phyloP scores from a whole-genome alignment of 495 filamentous ascomycete genomes.

The Cercophora newfieldiana region DNA sequence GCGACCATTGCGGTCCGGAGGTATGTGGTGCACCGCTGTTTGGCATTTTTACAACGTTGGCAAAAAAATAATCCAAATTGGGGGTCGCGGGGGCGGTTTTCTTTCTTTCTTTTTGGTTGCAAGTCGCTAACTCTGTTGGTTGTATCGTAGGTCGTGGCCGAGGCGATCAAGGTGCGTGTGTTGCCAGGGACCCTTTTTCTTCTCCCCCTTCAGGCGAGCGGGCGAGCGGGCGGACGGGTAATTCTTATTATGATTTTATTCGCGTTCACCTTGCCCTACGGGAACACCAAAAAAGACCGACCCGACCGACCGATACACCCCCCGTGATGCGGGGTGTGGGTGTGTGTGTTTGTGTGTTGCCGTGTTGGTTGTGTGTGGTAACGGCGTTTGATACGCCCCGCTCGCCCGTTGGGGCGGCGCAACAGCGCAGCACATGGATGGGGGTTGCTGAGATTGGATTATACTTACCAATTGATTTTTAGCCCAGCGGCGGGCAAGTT shows the following conservation, averaged over 20 bases:
- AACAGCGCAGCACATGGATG: background rate
- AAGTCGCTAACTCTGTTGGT: background rate
- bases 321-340: background rate
- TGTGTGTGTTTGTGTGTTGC: background rate
- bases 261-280: too few species aligned
- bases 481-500: constrained; percentile 70
- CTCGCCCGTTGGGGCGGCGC: background rate
- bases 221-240: background rate
- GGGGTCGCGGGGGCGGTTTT: too few species aligned
- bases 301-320: too few species aligned
- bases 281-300: too few species aligned
- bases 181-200: background rate
- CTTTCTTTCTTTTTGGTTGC: too few species aligned
- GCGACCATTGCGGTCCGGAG: constrained; percentile 96
- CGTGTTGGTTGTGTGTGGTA: background rate
- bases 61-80: too few species aligned
- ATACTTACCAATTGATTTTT: constrained; percentile 23
- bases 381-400: background rate
- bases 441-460: background rate
- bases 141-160: constrained; percentile 50
- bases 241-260: too few species aligned
- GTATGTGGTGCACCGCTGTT: constrained; percentile 48
- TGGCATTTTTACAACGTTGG: too few species aligned
- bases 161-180: constrained; percentile 77
- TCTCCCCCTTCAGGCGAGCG: background rate